Conservation (phyloP, 148 eudicot species). For the Suaeda aralocaspica region DNA sequence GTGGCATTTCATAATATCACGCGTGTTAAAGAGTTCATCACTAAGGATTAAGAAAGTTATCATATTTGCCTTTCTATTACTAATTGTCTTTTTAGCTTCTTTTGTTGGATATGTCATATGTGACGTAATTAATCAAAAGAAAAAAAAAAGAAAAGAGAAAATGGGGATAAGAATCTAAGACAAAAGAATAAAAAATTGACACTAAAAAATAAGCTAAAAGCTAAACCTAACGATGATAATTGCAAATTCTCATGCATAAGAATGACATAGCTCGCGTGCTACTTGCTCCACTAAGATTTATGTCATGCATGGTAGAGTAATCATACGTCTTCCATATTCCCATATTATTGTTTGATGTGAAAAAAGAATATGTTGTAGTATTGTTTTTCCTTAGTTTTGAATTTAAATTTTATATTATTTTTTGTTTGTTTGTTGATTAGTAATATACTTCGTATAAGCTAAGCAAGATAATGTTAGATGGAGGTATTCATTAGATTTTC, state of each 20-base stretch:
- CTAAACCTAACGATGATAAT: conserved; percentile 3
- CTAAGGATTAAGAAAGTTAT: not conserved
- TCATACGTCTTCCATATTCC: not conserved
- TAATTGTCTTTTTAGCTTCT: not conserved
- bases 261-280: conserved; percentile 24
- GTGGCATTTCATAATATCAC: not conserved
- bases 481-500: too few relatives aligned
- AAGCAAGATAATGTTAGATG: too few relatives aligned
- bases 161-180: too few relatives aligned
- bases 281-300: conserved; percentile 17
- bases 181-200: too few relatives aligned
- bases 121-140: not conserved
- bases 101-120: not conserved
- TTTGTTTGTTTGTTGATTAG: too few relatives aligned
- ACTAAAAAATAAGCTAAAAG: not conserved
- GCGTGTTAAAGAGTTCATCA: not conserved
- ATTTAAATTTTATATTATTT: too few relatives aligned
- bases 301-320: not conserved
- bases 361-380: too few relatives aligned
- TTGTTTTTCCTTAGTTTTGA: too few relatives aligned
- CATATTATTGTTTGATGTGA: not conserved
- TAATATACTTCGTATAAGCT: too few relatives aligned
- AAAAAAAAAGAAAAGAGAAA: too few relatives aligned
- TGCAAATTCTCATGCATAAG: conserved; percentile 20
- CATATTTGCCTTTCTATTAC: not conserved